phyloP scores from a whole-genome alignment of 179 eudicot species.

The Beta macrorhiza region DNA sequence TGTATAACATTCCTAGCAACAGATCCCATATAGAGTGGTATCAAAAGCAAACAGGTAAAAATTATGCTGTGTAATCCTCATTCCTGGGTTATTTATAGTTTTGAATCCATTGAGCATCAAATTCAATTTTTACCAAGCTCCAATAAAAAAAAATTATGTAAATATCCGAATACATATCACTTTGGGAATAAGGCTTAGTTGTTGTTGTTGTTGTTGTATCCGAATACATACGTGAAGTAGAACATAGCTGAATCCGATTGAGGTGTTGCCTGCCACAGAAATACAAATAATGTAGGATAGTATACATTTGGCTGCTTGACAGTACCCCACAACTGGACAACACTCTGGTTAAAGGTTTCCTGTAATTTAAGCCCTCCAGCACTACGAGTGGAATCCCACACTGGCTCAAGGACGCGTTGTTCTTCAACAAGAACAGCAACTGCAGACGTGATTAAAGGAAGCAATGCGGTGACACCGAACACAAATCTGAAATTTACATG shows the following conservation, averaged over 20 bases:
- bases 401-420: slow-evolving; percentile 54
- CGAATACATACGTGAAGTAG: slow-evolving; percentile 78
- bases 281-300: slow-evolving; percentile 89
- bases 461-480: slow-evolving; percentile 88
- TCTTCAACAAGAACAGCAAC: slow-evolving; percentile 91
- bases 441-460: slow-evolving; percentile 90
- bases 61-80: not conserved
- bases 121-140: not conserved
- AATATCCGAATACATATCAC: slow-evolving; percentile 40
- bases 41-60: not conserved
- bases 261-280: slow-evolving; percentile 99
- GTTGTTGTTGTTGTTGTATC: too few relatives aligned
- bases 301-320: slow-evolving; percentile 83
- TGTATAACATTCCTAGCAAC: not conserved
- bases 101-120: not conserved
- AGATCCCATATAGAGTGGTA: not conserved
- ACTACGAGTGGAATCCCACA: slow-evolving; percentile 34
- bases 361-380: slow-evolving; percentile 39
- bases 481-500: slow-evolving; percentile 70
- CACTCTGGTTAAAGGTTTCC: slow-evolving; percentile 57
- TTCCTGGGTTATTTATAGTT: not conserved
- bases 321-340: slow-evolving; percentile 69
- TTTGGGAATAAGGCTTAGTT: too few relatives aligned
- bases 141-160: not conserved
- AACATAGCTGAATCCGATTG: slow-evolving; percentile 99